Percentiles rank a stretch among this genome's conserved stretches.
These are phyloP conservation scores for Lipomyces sp. DNA, from an alignment of 805 yeast genomes.

Conservation along the genomic window DNA sequence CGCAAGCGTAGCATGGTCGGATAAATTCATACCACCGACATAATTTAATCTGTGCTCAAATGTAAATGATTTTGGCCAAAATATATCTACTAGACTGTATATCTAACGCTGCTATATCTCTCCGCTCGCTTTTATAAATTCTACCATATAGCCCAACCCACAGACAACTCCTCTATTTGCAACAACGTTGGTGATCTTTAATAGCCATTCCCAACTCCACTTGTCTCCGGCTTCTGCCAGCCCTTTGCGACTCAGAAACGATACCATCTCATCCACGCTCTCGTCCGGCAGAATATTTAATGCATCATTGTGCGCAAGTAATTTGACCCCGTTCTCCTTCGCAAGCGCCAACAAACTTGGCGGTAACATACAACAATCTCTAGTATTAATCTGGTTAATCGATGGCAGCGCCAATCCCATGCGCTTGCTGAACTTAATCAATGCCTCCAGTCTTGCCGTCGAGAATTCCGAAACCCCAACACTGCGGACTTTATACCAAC, in stretches of 20 bases:
- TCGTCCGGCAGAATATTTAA: slow-evolving; percentile 37
- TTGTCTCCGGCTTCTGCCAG: neutral
- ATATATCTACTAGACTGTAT: neutral
- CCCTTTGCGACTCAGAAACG: slow-evolving; percentile 2
- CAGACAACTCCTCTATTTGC: slow-evolving; percentile 35
- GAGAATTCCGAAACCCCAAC: slow-evolving; percentile 45
- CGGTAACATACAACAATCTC: slow-evolving; percentile 47
- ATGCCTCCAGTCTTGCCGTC: slow-evolving; percentile 35
- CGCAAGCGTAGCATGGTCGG: slow-evolving; percentile 96
- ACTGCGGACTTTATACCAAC: slow-evolving; percentile 23
- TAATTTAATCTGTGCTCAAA: neutral
- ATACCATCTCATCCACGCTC: slow-evolving; percentile 9
- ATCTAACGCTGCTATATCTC: neutral
- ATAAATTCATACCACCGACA: slow-evolving; percentile 40
- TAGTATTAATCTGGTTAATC: slow-evolving; percentile 45
- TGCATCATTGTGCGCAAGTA: slow-evolving; percentile 47
- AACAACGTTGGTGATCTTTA: slow-evolving; percentile 30
- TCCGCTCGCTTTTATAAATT: slow-evolving; percentile 9
- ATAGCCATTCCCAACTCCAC: slow-evolving; percentile 34
- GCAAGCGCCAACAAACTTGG: slow-evolving; percentile 43
- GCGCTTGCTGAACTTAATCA: slow-evolving; percentile 32
- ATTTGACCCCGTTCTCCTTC: slow-evolving; percentile 40
- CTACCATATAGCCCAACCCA: slow-evolving; percentile 34
- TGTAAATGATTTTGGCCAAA: too few species aligned
- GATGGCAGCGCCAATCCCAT: slow-evolving; percentile 29